These are phyloP conservation scores for Pyrenophora tritici-repentis DNA, from an alignment of 2,329 filamentous ascomycete species.

Conservation along the genomic window DNA sequence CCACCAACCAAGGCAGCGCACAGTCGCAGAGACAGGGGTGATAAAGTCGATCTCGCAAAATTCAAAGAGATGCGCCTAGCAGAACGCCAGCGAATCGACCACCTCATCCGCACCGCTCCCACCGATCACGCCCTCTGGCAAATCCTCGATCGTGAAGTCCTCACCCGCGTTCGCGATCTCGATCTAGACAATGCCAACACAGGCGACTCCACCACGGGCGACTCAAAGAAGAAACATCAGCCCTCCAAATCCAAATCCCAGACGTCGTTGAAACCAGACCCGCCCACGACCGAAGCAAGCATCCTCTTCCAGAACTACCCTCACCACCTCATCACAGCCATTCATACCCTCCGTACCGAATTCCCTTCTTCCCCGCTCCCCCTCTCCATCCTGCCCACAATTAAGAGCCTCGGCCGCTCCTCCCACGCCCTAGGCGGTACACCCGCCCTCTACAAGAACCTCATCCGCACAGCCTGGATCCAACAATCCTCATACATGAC, in stretches of 20 bases:
- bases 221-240: not conserved
- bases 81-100: constrained; percentile 60
- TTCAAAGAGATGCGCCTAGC: constrained; percentile 19
- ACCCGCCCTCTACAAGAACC: constrained; percentile 70
- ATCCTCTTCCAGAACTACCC: constrained; percentile 69
- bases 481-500: constrained; percentile 62
- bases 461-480: constrained; percentile 66
- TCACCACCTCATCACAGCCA: constrained; percentile 61
- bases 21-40: constrained; percentile 11
- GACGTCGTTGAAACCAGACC: constrained; percentile 1
- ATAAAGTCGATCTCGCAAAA: constrained; percentile 14
- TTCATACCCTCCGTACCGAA: constrained; percentile 61
- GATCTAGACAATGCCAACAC: constrained; percentile 51
- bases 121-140: constrained; percentile 71
- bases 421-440: constrained; percentile 74
- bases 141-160: constrained; percentile 69
- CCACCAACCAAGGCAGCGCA: constrained; percentile 3
- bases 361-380: constrained; percentile 66
- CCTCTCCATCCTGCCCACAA: constrained; percentile 66
- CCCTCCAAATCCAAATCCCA: not conserved
- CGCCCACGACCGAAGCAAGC: constrained; percentile 51
- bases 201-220: constrained; percentile 4
- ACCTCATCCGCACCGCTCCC: constrained; percentile 58
- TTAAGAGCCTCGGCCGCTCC: constrained; percentile 70
- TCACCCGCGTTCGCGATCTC: constrained; percentile 62